Evolutionary conservation across 2,329 filamentous ascomycete species (phyloP).

Genomic region (Cladosporium austrohemisphaericum): DNA sequence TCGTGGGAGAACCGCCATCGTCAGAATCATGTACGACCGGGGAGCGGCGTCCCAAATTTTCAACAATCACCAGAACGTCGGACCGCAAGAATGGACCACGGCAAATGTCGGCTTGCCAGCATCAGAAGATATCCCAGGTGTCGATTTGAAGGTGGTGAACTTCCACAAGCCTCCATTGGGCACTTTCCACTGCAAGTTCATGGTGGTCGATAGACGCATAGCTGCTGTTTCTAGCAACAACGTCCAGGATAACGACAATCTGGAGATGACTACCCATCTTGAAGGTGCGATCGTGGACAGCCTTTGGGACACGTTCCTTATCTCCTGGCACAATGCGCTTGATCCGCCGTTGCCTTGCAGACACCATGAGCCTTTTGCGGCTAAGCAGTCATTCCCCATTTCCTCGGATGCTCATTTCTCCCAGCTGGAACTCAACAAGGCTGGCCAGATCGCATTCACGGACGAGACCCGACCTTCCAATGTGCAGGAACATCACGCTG

Average conservation of each 20-base stretch:
- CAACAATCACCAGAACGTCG: slow-evolving; percentile 62
- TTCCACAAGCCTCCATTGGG: slow-evolving; percentile 67
- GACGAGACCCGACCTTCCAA: slow-evolving; percentile 22
- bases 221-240: slow-evolving; percentile 74
- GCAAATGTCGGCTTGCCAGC: slow-evolving; percentile 56
- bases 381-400: slow-evolving; percentile 33
- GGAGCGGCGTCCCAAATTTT: slow-evolving; percentile 61
- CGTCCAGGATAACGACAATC: slow-evolving; percentile 66
- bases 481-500: slow-evolving; percentile 55
- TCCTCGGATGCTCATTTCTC: slow-evolving; percentile 32
- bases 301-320: slow-evolving; percentile 68
- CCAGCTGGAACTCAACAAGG: slow-evolving; percentile 29
- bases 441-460: slow-evolving; percentile 26
- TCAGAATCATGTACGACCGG: slow-evolving; percentile 74
- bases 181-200: slow-evolving; percentile 75
- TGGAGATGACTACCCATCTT: slow-evolving; percentile 75
- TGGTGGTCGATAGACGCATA: slow-evolving; percentile 69
- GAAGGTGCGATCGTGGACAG: slow-evolving; percentile 74
- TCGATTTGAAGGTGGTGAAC: slow-evolving; percentile 70
- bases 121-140: slow-evolving; percentile 63
- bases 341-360: slow-evolving; percentile 58
- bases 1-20: slow-evolving; percentile 55
- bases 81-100: slow-evolving; percentile 56
- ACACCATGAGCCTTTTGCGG: slow-evolving; percentile 28
- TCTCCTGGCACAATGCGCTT: slow-evolving; percentile 66